Base-by-base conservation (phyloP, 257 asterid genomes). In the Gynochthodes officinalis region DNA sequence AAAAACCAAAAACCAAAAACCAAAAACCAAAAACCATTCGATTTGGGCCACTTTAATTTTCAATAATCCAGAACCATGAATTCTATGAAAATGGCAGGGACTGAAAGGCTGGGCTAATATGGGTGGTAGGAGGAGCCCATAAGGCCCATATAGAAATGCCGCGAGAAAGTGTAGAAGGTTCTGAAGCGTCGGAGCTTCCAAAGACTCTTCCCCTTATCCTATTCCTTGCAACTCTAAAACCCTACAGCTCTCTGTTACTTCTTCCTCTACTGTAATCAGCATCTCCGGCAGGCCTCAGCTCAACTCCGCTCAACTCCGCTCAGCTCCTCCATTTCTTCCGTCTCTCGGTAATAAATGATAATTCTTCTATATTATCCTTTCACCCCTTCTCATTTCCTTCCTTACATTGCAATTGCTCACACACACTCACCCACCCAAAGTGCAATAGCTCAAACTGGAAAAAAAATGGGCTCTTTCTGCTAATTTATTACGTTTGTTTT, bases 151-250 rank as follows among this genome's bases (percentile, higher is more conserved):
- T n/a, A n/a, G n/a, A n/a, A n/a, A n/a, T n/a, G n/a, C n/a, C n/a
- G n/a, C n/a, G n/a, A n/a, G 39, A 28, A 63, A 48, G 49, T 52
- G 73, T 39, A 62, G 71, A 64, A 73, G 19, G 57, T 62, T 65
- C 72, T 53, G 21, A 13, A 48, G 19, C 23, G 21, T 50, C 78
- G 78, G 73, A 74, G 67, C 52, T 66, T 66, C 72, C 73, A 32
- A 55, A 74, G 68, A 19, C 48, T 30, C 16, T 16, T 0, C 35
- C 37, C 25, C 76, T 48, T 35, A 62, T 27, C 57, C 46, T 64
- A 67, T 65, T 28, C 66, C 77, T 35, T 46, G 35, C 11, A 10
- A 18, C 9, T 14, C 78, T 67, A 67, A 74, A 74, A 74, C 73
- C 78, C 67, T 66, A 67, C 4, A 16, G 30, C 49, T n/a, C n/a